Conservation (phyloP, 129 eudicot species). For the Flaveria robusta region DNA sequence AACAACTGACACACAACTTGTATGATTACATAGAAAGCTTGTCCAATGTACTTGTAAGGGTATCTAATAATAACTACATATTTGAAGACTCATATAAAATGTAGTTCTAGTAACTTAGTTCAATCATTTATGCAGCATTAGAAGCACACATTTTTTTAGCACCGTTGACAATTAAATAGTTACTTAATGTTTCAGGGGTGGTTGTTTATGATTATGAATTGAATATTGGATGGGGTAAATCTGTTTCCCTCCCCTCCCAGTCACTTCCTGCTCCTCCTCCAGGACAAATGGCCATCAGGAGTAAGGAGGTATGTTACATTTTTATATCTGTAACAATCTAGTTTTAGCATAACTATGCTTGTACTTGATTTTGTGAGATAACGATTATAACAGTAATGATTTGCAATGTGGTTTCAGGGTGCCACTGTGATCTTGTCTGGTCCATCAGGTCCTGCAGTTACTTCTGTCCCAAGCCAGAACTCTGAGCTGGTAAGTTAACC, state of each 20-base stretch:
- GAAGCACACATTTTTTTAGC: neutral
- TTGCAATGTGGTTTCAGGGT: constrained; percentile 56
- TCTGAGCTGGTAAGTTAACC: constrained; percentile 76
- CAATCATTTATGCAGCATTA: constrained; percentile 16
- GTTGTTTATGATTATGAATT: constrained; percentile 91
- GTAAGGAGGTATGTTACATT: constrained; percentile 69
- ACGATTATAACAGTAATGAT: neutral
- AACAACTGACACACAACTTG: neutral
- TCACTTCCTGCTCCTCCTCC: constrained; percentile 99
- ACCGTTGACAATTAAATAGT: neutral
- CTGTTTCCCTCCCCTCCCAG: constrained; percentile 96
- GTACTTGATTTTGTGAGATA: neutral
- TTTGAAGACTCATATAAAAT: neutral
- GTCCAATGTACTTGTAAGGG: neutral
- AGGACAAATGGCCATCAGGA: constrained; percentile 98
- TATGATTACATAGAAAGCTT: constrained; percentile 12
- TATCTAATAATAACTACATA: neutral
- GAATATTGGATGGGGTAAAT: constrained; percentile 99
- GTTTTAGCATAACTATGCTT: neutral
- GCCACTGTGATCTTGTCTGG: constrained; percentile 94
- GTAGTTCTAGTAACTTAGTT: neutral
- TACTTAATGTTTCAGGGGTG: constrained; percentile 60
- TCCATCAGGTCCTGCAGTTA: constrained; percentile 91
- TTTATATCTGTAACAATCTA: constrained; percentile 7
- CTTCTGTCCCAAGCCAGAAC: constrained; percentile 83